phyloP scores from a whole-genome alignment of 805 yeast species.

The Candida alai region DNA sequence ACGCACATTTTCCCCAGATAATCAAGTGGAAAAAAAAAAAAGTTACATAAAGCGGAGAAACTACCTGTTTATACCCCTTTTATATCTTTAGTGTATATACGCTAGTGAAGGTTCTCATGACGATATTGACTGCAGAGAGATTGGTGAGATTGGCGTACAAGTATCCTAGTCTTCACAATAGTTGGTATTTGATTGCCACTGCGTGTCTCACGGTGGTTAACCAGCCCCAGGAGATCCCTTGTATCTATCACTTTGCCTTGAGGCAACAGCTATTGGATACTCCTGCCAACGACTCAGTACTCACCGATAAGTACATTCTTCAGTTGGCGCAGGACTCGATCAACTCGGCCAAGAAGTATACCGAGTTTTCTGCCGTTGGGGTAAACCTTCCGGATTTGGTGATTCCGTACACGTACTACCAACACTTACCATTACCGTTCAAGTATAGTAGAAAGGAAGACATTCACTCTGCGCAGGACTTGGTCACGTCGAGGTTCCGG shows the following conservation, averaged over 20 bases:
- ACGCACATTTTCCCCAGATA: too few relatives aligned
- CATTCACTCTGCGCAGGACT: conserved; percentile 30
- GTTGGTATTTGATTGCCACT: conserved; percentile 80
- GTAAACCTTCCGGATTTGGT: conserved; percentile 37
- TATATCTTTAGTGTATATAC: too few relatives aligned
- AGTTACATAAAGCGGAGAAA: too few relatives aligned
- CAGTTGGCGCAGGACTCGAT: conserved; percentile 39
- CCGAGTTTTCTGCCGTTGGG: conserved; percentile 39
- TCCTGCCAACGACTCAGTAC: conserved; percentile 18
- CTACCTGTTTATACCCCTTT: too few relatives aligned
- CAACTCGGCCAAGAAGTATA: conserved; percentile 32
- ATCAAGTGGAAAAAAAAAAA: too few relatives aligned
- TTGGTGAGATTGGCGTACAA: conserved; percentile 48
- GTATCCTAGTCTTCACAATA: conserved; percentile 49
- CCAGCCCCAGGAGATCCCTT: conserved; percentile 76
- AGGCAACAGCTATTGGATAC: conserved; percentile 40
- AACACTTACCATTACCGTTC: conserved; percentile 34
- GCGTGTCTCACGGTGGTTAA: conserved; percentile 80
- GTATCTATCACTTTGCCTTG: conserved; percentile 65
- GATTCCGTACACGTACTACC: conserved; percentile 36
- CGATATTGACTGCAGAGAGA: conserved; percentile 48
- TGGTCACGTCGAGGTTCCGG: conserved; percentile 52
- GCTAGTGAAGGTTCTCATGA: too few relatives aligned
- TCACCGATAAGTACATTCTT: conserved; percentile 31
- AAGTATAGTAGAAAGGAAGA: conserved; percentile 32